Conservation (phyloP, 2,329 filamentous ascomycete genomes). For the Tolypocladium nubicola region DNA sequence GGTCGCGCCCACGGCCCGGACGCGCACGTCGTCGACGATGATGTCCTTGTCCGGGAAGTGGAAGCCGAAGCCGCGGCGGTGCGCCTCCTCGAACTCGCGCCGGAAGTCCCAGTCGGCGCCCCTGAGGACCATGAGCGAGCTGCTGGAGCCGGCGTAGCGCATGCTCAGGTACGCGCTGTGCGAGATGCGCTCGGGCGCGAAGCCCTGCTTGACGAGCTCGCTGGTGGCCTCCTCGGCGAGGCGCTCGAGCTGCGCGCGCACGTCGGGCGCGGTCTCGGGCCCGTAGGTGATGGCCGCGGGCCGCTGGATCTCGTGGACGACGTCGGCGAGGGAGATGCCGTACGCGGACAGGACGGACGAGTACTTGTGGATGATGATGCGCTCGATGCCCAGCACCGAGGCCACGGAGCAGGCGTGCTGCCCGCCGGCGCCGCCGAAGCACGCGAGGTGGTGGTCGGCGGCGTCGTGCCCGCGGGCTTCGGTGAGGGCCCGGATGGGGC, state of each 20-base stretch:
- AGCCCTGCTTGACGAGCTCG: conserved; percentile 17
- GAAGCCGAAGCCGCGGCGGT: conserved; percentile 68
- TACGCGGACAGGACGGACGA: conserved; percentile 36
- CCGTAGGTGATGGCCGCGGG: conserved; percentile 21
- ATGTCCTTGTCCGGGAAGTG: conserved; percentile 34
- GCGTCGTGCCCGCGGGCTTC: conserved; percentile 24
- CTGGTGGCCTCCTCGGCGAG: conserved; percentile 11
- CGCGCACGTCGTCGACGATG: conserved; percentile 31
- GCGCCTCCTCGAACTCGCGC: conserved; percentile 36
- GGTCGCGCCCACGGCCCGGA: conserved; percentile 23
- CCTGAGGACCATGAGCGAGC: conserved; percentile 24
- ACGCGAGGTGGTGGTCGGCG: conserved; percentile 22
- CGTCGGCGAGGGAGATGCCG: conserved; percentile 33
- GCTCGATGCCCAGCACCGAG: conserved; percentile 28
- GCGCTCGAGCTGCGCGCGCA: conserved; percentile 11
- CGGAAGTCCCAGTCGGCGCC: conserved; percentile 13
- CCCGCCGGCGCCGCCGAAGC: conserved; percentile 28
- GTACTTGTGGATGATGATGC: conserved; percentile 32
- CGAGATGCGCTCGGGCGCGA: conserved; percentile 25
- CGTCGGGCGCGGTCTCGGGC: conserved; percentile 5
- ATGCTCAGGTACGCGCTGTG: conserved; percentile 31
- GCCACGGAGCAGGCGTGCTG: conserved; percentile 35
- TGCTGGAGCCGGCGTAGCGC: conserved; percentile 31
- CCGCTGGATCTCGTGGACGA: conserved; percentile 30
- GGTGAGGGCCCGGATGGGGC: conserved; percentile 23